Percentiles rank a stretch among this genome's conserved stretches.
Conservation (phyloP, 345 rosid species). For the Bruguiera parviflora region DNA sequence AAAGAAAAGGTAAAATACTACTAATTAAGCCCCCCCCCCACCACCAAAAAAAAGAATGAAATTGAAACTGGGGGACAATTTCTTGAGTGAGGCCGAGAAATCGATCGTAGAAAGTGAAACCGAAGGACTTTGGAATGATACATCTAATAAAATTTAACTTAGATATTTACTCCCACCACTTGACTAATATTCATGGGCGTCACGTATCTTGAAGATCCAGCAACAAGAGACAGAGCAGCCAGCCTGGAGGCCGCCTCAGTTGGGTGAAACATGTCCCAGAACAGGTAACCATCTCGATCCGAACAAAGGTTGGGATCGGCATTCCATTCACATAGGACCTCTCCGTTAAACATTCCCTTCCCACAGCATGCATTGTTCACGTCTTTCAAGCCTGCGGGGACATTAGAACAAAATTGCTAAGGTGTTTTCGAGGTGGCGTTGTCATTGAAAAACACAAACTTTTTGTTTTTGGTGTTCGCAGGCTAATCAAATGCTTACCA, state of each 20-base stretch:
- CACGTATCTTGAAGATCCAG: conserved; percentile 2
- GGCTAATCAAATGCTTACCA: conserved; percentile 18
- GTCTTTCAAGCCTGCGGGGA: conserved; percentile 25
- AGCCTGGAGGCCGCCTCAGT: conserved; percentile 13
- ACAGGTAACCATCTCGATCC: conserved; percentile 6
- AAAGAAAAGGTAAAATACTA: no score
- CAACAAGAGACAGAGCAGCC: background rate
- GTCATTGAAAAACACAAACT: no score
- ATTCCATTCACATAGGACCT: background rate
- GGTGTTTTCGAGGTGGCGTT: no score
- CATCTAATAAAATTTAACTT: no score
- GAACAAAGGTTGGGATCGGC: background rate
- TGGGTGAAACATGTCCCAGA: conserved; percentile 18
- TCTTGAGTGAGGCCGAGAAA: no score
- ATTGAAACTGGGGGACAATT: no score
- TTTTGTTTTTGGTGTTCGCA: background rate
- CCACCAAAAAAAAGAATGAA: no score
- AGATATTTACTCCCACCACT: background rate
- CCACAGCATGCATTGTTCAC: conserved; percentile 13
- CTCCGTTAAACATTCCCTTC: conserved; percentile 8
- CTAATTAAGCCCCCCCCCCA: no score
- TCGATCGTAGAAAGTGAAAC: no score
- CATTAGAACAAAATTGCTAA: background rate
- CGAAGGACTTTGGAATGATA: no score
- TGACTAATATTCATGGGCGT: conserved; percentile 12